Evolutionary conservation across 345 rosid species (phyloP), one percentile per base, ranked within the genome.

Genomic region (Garcia nutans): DNA sequence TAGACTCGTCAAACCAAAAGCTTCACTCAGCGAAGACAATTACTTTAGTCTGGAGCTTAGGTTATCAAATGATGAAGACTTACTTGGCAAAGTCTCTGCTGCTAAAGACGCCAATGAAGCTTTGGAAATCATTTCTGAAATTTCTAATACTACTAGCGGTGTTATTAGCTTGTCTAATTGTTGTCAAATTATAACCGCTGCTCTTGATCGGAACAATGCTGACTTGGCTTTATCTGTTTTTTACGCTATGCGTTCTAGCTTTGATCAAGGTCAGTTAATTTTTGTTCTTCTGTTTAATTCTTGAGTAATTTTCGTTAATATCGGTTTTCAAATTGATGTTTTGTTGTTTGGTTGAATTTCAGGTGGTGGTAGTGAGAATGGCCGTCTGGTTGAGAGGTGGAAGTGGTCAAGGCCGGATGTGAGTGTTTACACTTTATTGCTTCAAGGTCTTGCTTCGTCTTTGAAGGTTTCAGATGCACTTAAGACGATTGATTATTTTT

Each of bases 371-470:
- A 73, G 86, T 83, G 96, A 93, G 73, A 85, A 77, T 78, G 92
- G 78, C 42, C 68, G 77, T 71, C 65, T 63, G 68, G 80, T 88
- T 37, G 86, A 86, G 62, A 84, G 89, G 84, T 93, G 94, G 96
- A 93, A 82, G 83, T 96, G 99, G 99, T 85, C 97, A 58, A 86
- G 97, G 80, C 97, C 99, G 10, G 90, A 96, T 81, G 93, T 89
- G 45, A 80, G 67, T 8, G 82, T 92, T 5, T 93, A 89, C 71
- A 85, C 87, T 1, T 73, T 85, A 73, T 83, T 96, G 77, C 86
- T 96, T 75, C 88, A 76, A 59, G 86, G 90, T 44, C 92, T 96
- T 76, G 97, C 98, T 33, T 86, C 91, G 0, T 85, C 92, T 19
- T 82, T 92, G 70, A 92, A 92, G 77, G 93, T 96, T 66, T 88